These are phyloP conservation scores for Phytophthora chlamydospora DNA, from an alignment of 352 stramenopile species.

Conservation along the genomic window DNA sequence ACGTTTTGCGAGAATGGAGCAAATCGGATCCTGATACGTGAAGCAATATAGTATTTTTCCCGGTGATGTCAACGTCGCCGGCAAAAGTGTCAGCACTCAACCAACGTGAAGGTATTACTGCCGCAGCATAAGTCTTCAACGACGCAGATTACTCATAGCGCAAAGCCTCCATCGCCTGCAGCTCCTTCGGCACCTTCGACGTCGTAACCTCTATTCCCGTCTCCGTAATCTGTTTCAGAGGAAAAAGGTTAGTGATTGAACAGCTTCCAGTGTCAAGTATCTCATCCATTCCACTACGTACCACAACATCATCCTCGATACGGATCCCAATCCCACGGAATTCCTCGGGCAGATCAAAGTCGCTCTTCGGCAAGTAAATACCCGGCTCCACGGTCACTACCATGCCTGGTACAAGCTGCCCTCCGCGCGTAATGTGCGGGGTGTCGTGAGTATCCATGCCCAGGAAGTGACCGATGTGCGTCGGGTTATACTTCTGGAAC, in stretches of 20 bases:
- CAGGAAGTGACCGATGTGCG: slow-evolving; percentile 86
- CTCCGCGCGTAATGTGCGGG: slow-evolving; percentile 64
- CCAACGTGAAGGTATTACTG: slow-evolving; percentile 12
- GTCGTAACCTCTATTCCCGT: slow-evolving; percentile 81
- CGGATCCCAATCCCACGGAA: slow-evolving; percentile 87
- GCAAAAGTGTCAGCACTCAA: background rate
- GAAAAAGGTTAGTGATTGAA: slow-evolving; percentile 9
- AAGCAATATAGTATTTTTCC: slow-evolving; percentile 19
- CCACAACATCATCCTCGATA: slow-evolving; percentile 88
- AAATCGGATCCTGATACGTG: slow-evolving; percentile 30
- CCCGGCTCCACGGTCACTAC: slow-evolving; percentile 85
- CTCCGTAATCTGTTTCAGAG: slow-evolving; percentile 62
- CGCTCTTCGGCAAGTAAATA: slow-evolving; percentile 83
- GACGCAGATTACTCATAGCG: slow-evolving; percentile 40
- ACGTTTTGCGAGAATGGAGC: slow-evolving; percentile 57
- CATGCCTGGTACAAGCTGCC: slow-evolving; percentile 72
- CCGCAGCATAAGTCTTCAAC: slow-evolving; percentile 8
- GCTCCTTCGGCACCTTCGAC: slow-evolving; percentile 68
- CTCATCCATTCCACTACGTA: slow-evolving; percentile 32
- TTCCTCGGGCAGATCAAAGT: slow-evolving; percentile 64
- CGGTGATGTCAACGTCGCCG: background rate
- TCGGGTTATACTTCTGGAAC: slow-evolving; percentile 87
- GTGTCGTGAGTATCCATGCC: slow-evolving; percentile 89
- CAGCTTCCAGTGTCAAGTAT: background rate
- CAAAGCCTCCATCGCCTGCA: slow-evolving; percentile 70